phyloP scores from a whole-genome alignment of 495 filamentous ascomycete species.

The Annulohypoxylon bovei region DNA sequence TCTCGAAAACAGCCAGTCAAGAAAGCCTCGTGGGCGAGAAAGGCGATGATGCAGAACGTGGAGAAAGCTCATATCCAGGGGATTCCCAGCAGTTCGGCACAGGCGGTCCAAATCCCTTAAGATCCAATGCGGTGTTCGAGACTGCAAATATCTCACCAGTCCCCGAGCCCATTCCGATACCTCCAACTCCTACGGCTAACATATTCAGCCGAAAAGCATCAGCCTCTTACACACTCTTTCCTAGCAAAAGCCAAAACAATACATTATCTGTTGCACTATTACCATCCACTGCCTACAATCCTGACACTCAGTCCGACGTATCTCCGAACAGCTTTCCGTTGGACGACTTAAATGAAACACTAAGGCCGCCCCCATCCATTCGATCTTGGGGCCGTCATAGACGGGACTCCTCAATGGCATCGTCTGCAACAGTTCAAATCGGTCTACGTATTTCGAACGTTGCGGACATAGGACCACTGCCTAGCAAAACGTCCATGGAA shows the following conservation, averaged over 20 bases:
- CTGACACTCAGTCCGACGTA: slow-evolving; percentile 35
- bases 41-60: slow-evolving; percentile 34
- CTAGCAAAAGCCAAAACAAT: slow-evolving; percentile 40
- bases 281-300: slow-evolving; percentile 56
- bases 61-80: slow-evolving; percentile 32
- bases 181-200: slow-evolving; percentile 27
- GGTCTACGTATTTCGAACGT: slow-evolving; percentile 60
- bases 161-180: slow-evolving; percentile 47
- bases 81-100: slow-evolving; percentile 19
- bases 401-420: slow-evolving; percentile 57
- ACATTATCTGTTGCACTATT: slow-evolving; percentile 50
- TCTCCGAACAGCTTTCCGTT: slow-evolving; percentile 2
- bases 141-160: slow-evolving; percentile 37
- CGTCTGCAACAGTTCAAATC: slow-evolving; percentile 60
- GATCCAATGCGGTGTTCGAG: slow-evolving; percentile 48
- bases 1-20: slow-evolving; percentile 50
- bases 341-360: slow-evolving; percentile 34
- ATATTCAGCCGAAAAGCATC: slow-evolving; percentile 49
- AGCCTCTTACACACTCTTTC: slow-evolving; percentile 55
- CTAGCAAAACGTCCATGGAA: slow-evolving; percentile 32
- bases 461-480: slow-evolving; percentile 51
- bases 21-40: slow-evolving; percentile 41
- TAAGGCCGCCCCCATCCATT: slow-evolving; percentile 57
- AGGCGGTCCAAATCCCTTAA: slow-evolving; percentile 44
- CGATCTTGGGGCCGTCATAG: slow-evolving; percentile 48